Evolutionary conservation across 306 rosid species (phyloP).

Genomic region (Rosa persica): DNA sequence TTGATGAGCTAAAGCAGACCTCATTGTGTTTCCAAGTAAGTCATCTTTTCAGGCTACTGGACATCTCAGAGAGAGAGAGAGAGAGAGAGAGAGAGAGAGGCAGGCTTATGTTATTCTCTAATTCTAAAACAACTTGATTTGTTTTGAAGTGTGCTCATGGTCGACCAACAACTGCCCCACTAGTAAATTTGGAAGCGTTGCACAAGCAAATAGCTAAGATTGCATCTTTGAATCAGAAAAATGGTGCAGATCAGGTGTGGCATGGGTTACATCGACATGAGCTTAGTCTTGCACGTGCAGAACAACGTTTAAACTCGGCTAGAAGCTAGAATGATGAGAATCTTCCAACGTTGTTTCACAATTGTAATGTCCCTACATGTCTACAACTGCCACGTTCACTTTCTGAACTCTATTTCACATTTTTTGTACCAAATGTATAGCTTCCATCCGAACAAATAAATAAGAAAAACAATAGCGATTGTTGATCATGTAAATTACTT

Average conservation of each 20-base stretch:
- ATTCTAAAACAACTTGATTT: background rate
- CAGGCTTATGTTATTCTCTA: background rate
- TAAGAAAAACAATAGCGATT: background rate
- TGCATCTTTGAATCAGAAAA: constrained; percentile 35
- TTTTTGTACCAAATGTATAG: constrained; percentile 2
- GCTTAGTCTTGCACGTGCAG: constrained; percentile 53
- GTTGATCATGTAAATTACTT: background rate
- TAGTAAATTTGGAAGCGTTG: constrained; percentile 83
- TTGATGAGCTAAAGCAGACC: constrained; percentile 82
- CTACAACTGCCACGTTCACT: background rate
- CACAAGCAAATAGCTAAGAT: constrained; percentile 71
- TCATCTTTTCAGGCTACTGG: constrained; percentile 8
- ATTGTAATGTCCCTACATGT: background rate
- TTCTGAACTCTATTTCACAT: background rate
- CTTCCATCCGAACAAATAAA: background rate
- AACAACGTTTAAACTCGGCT: constrained; percentile 47
- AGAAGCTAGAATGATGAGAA: constrained; percentile 23
- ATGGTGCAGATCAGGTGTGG: constrained; percentile 41
- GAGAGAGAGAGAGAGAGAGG: background rate
- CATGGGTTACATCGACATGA: constrained; percentile 60
- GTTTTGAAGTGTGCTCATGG: constrained; percentile 88
- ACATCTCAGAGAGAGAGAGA: background rate
- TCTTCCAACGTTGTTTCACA: background rate
- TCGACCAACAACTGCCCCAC: constrained; percentile 83
- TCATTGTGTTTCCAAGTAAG: constrained; percentile 89